Evolutionary conservation across 305 asterid species (phyloP).

Genomic region (Plantago lanceolata): DNA sequence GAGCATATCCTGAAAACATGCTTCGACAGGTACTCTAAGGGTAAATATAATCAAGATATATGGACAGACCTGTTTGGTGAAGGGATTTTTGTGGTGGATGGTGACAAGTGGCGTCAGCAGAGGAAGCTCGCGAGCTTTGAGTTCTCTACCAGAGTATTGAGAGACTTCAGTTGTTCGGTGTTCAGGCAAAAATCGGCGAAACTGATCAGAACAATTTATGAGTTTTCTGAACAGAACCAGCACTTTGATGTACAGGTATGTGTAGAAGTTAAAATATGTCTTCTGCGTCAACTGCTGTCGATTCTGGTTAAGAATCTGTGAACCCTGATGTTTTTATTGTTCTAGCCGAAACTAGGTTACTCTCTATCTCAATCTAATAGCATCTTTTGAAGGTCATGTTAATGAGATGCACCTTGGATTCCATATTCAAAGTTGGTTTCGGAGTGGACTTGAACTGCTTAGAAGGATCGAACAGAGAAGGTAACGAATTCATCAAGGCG

Average conservation of each 20-base stretch:
- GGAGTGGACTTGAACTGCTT: constrained; percentile 63
- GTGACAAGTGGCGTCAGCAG: constrained; percentile 71
- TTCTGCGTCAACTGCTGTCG: too few relatives aligned
- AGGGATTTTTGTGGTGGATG: constrained; percentile 68
- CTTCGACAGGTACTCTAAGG: constrained; percentile 49
- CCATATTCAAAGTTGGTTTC: constrained; percentile 75
- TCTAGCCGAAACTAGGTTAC: too few relatives aligned
- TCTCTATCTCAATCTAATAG: too few relatives aligned
- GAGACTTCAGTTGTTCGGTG: constrained; percentile 58
- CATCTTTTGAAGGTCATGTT: constrained; percentile 43
- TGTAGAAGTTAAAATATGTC: too few relatives aligned
- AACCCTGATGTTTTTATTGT: too few relatives aligned
- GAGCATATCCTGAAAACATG: constrained; percentile 58
- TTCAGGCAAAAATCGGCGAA: constrained; percentile 51
- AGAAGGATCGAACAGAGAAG: constrained; percentile 44
- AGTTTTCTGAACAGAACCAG: constrained; percentile 30
- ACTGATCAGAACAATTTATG: constrained; percentile 34
- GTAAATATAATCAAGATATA: constrained; percentile 41
- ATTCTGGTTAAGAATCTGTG: too few relatives aligned
- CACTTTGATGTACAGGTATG: constrained; percentile 55
- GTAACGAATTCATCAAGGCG: constrained; percentile 48
- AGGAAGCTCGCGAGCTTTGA: constrained; percentile 63
- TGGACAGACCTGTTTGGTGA: constrained; percentile 50
- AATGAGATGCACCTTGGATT: constrained; percentile 66
- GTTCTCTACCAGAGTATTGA: constrained; percentile 61